Percentiles rank a stretch among this genome's conserved stretches.
Conservation (phyloP, 495 filamentous ascomycete genomes). For the Sporormia fimetaria region DNA sequence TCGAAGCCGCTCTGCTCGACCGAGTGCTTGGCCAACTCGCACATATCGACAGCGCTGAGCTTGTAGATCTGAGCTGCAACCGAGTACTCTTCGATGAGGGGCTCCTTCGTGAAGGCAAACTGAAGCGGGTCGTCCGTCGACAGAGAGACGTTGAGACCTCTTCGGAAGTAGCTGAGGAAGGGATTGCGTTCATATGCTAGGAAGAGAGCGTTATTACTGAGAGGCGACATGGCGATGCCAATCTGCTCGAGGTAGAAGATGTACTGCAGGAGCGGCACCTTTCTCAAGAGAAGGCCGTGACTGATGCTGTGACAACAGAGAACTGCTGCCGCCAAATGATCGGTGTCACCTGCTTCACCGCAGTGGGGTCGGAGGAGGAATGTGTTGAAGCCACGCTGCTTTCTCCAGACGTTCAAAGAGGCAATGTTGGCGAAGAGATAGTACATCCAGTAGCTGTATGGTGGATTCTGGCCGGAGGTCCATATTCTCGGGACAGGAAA, state of each 20-base stretch:
- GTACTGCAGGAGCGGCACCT: constrained; percentile 90
- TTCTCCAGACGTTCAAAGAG: constrained; percentile 84
- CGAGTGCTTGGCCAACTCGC: constrained; percentile 90
- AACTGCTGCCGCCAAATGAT: constrained; percentile 85
- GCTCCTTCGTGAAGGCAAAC: constrained; percentile 97
- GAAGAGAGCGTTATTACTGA: constrained; percentile 96
- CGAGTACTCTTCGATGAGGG: constrained; percentile 93
- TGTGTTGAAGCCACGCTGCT: constrained; percentile 86
- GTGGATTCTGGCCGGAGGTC: constrained; percentile 87
- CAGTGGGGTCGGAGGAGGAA: constrained; percentile 91
- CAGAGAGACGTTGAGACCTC: constrained; percentile 87
- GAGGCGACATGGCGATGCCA: constrained; percentile 95
- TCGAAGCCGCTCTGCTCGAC: constrained; percentile 94
- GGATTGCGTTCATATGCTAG: constrained; percentile 96
- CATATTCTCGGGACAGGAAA: constrained; percentile 83
- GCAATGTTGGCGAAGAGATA: constrained; percentile 90
- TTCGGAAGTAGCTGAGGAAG: constrained; percentile 85
- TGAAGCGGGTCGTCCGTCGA: constrained; percentile 96
- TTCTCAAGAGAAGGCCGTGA: constrained; percentile 83
- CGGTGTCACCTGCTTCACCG: constrained; percentile 91
- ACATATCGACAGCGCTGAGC: constrained; percentile 95
- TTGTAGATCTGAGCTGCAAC: constrained; percentile 98
- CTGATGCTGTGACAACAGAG: constrained; percentile 96
- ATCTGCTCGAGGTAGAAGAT: constrained; percentile 97
- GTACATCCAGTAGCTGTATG: constrained; percentile 98